Conservation (phyloP, 179 eudicot genomes). For the Camellia oleifera region DNA sequence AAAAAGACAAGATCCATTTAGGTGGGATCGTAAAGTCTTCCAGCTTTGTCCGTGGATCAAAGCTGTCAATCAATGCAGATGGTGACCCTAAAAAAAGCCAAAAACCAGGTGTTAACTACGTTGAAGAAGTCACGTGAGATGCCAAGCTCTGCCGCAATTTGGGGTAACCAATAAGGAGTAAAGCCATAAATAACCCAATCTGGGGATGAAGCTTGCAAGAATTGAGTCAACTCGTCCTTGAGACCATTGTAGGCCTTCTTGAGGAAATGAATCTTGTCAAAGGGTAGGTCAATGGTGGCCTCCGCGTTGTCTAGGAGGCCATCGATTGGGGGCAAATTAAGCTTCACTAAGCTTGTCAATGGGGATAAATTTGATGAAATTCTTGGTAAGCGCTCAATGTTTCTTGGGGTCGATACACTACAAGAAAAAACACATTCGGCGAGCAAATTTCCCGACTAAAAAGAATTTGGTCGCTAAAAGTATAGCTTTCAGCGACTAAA, state of each 20-base stretch:
- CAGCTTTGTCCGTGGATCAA: not conserved
- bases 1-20: conserved; percentile 18
- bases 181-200: conserved; percentile 39
- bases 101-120: conserved; percentile 17
- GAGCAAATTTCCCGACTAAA: no score
- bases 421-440: no score
- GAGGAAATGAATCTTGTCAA: conserved; percentile 22
- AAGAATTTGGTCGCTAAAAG: no score
- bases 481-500: no score
- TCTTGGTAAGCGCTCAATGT: conserved; percentile 27
- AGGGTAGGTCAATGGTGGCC: conserved; percentile 31
- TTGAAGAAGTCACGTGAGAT: conserved; percentile 11
- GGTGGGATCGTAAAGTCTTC: conserved; percentile 10
- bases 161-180: conserved; percentile 27
- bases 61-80: not conserved
- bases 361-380: conserved; percentile 11
- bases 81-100: conserved; percentile 4
- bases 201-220: conserved; percentile 12
- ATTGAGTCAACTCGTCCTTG: conserved; percentile 3
- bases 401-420: conserved; percentile 3
- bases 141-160: conserved; percentile 9
- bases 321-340: conserved; percentile 15
- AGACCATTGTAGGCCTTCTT: conserved; percentile 28
- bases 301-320: conserved; percentile 26
- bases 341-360: not conserved